Percentiles rank a stretch among this genome's conserved stretches.
These are phyloP conservation scores for Hysterangium stoloniferum DNA, from an alignment of 768 basidiomycete genomes.

Conservation along the genomic window DNA sequence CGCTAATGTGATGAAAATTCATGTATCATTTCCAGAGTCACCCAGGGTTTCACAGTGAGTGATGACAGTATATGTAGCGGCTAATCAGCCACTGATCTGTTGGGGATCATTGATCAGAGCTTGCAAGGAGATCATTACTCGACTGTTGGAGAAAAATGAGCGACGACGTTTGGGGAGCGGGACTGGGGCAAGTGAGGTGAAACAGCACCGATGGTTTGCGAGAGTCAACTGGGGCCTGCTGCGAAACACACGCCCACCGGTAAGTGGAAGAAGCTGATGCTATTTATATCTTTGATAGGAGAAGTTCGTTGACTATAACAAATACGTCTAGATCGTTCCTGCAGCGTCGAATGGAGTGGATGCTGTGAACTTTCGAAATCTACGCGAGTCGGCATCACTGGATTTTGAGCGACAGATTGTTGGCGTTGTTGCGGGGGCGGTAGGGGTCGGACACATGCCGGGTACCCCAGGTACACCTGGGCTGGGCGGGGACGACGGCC, in stretches of 20 bases:
- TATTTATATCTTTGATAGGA: constrained; percentile 12
- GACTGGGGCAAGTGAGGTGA: constrained; percentile 96
- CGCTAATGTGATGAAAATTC: constrained; percentile 83
- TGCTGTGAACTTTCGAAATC: constrained; percentile 81
- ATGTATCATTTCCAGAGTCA: constrained; percentile 79
- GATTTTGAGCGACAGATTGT: constrained; percentile 57
- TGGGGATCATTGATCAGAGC: constrained; percentile 40
- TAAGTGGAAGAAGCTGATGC: constrained; percentile 31
- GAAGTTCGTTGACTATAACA: constrained; percentile 5
- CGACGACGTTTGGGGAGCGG: constrained; percentile 79
- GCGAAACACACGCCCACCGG: constrained; percentile 88
- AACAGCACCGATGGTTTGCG: constrained; percentile 96
- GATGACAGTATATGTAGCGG: neutral
- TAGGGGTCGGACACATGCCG: too few species aligned
- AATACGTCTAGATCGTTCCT: constrained; percentile 64
- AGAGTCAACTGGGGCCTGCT: constrained; percentile 96
- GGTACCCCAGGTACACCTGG: constrained; percentile 33
- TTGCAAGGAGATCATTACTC: constrained; percentile 80
- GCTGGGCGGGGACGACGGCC: too few species aligned
- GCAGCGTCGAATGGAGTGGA: constrained; percentile 70
- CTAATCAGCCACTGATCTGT: constrained; percentile 11
- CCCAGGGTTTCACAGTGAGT: constrained; percentile 72
- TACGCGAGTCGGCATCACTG: constrained; percentile 87
- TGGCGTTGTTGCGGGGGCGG: constrained; percentile 26
- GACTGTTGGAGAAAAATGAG: constrained; percentile 90